These are phyloP conservation scores for Hypoxylon sp. DNA, from an alignment of 2,329 filamentous ascomycete genomes.

Conservation along the genomic window DNA sequence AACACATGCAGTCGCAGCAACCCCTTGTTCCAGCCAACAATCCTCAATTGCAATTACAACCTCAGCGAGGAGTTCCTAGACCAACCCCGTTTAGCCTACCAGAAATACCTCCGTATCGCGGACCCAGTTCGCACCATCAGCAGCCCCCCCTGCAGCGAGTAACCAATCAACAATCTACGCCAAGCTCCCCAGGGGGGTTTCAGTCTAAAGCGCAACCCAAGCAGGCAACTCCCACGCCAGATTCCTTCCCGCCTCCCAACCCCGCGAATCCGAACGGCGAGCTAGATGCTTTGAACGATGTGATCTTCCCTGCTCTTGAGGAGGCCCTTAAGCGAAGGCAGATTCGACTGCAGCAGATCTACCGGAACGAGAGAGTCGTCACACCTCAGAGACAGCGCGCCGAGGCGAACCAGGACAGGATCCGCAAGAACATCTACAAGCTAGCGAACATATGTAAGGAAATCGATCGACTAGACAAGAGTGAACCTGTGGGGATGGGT, in stretches of 20 bases:
- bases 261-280: slow-evolving; percentile 73
- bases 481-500: slow-evolving; percentile 92
- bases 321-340: slow-evolving; percentile 87
- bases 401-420: slow-evolving; percentile 81
- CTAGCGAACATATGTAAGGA: slow-evolving; percentile 86
- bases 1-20: slow-evolving; percentile 40
- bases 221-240: slow-evolving; percentile 54
- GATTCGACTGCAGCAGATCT: slow-evolving; percentile 67
- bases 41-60: slow-evolving; percentile 53
- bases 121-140: slow-evolving; percentile 50
- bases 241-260: slow-evolving; percentile 67
- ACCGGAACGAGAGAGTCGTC: slow-evolving; percentile 59
- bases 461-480: slow-evolving; percentile 88
- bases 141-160: slow-evolving; percentile 41
- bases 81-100: slow-evolving; percentile 59
- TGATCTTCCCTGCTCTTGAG: slow-evolving; percentile 92
- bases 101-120: slow-evolving; percentile 68
- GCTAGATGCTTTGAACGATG: slow-evolving; percentile 87
- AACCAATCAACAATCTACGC: slow-evolving; percentile 47
- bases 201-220: slow-evolving; percentile 68
- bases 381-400: slow-evolving; percentile 75
- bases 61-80: slow-evolving; percentile 55
- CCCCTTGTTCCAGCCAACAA: slow-evolving; percentile 44
- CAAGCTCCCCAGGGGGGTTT: slow-evolving; percentile 62
- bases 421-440: slow-evolving; percentile 84